Base-by-base conservation (phyloP, 148 eudicot species). In the Linanthus parryae region DNA sequence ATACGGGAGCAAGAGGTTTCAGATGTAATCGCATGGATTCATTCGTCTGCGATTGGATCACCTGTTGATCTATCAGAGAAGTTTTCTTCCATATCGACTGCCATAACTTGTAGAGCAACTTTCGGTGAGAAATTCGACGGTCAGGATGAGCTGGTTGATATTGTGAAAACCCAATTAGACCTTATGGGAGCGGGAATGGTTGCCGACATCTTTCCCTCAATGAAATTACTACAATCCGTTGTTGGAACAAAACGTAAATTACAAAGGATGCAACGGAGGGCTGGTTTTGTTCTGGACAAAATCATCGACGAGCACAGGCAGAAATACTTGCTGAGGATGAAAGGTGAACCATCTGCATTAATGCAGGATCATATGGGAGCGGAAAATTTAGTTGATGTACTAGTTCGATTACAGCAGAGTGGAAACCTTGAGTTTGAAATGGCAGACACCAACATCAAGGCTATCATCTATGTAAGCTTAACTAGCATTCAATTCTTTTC, bases 131-230 rank as follows among this genome's bases (percentile, higher is more conserved):
- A 72, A 3, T 59, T 78, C 40, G 79, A 75, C 28, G 42, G 52
- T 4, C 68, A 54, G 29, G 75, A 76, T n/a, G 70, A 73, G 39
- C 64, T 71, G 14, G 67, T 57, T 26, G 62, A 74, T 78, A 68
- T 74, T 1, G 58, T 64, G 14, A 79, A 80, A 48, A 66, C 65
- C 47, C 80, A 74, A 48, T 71, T 54, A 28, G 27, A 73, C 57
- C 75, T 76, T 18, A 77, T 81, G 22, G 81, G 79, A 25, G 62
- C 73, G 31, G 61, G 66, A 9, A 1, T 5, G 36, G 18, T 75
- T 3, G 79, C 77, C 20, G 84, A 80, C 43, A 77, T 72, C 59
- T 74, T 81, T 45, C 84, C 80, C 25, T 69, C 78, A 8, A 51
- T 68, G 58, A 78, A 72, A 41, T 80, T 73, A 24, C 1, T 83